Evolutionary conservation across 306 rosid genomes (phyloP), one percentile per base, ranked within the genome.

Genomic region (Macrotyloma uniflorum): DNA sequence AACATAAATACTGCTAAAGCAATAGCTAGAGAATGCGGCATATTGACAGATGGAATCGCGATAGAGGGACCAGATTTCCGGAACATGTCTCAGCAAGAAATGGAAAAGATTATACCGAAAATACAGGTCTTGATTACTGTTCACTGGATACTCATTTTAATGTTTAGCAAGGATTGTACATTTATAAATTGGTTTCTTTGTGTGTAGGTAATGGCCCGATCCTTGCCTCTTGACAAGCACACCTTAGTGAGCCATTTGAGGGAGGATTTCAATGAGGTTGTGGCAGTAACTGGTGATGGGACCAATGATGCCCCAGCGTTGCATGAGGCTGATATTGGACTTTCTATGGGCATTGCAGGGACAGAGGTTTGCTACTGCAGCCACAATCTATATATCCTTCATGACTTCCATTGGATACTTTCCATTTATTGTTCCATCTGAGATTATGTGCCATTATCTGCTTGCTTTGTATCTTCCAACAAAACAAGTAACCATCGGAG

Each of bases 251-350:
- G 79, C 12, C 87, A 81, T 70, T 85, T 95, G 72, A 89, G 93
- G 85, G 76, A 83, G 18, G 88, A 77, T 81, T 80, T 83, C 26
- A 54, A 83, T 40, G 96, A 92, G 84, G 98, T 95, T 74, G 98
- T 95, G 76, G 98, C 98, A 35, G 98, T 92, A 59, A 95, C 98
- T 6, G 97, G 98, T 59, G 98, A 92, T 76, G 97, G 98, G 33
- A 92, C 98, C 54, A 95, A 95, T 51, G 99, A 95, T 73, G 98
- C 99, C 67, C 98, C 97, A 8, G 97, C 96, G 7, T 83, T 95
- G 87, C 97, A 87, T 30, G 98, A 95, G 86, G 93, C 98, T 12
- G 98, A 95, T 78, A 91, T 93, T 76, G 99, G 98, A 80, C 90
- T 95, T 32, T 95, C 97, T 28, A 95, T 93, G 98, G 98, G 98